Evolutionary conservation across 768 basidiomycete species (phyloP).

Genomic region (Candolleomyces eurysporus): DNA sequence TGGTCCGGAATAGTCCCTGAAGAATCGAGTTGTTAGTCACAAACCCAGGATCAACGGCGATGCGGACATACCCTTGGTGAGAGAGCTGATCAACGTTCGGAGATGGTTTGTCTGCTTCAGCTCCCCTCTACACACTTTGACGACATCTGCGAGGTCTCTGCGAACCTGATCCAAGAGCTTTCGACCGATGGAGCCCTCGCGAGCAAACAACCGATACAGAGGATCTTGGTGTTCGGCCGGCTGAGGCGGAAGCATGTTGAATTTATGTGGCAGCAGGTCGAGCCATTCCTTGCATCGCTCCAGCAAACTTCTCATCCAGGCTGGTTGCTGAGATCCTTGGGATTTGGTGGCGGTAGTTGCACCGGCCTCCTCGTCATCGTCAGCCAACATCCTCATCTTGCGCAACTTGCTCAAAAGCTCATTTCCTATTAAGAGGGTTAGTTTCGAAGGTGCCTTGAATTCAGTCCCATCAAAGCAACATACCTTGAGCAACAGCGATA

Average conservation of each 20-base stretch:
- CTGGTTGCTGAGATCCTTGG: conserved; percentile 74
- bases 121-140: conserved; percentile 81
- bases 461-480: conserved; percentile 12
- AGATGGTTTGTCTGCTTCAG: conserved; percentile 96
- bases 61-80: conserved; percentile 73
- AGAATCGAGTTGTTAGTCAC: conserved; percentile 11
- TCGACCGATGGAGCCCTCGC: conserved; percentile 80
- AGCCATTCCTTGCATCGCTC: conserved; percentile 88
- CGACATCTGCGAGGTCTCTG: conserved; percentile 77
- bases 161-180: conserved; percentile 78
- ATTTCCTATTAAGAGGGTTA: conserved; percentile 51
- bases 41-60: not conserved
- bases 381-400: conserved; percentile 87
- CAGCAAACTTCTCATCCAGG: conserved; percentile 89
- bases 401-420: conserved; percentile 82
- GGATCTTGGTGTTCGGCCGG: conserved; percentile 77
- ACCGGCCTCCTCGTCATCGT: conserved; percentile 83
- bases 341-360: conserved; percentile 53
- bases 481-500: conserved; percentile 90
- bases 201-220: conserved; percentile 81
- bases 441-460: not conserved
- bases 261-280: conserved; percentile 68
- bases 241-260: conserved; percentile 64
- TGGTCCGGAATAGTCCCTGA: conserved; percentile 84
- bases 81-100: conserved; percentile 83